phyloP scores from a whole-genome alignment of 2,329 filamentous ascomycete genomes.

The Nannizziopsis barbatae region DNA sequence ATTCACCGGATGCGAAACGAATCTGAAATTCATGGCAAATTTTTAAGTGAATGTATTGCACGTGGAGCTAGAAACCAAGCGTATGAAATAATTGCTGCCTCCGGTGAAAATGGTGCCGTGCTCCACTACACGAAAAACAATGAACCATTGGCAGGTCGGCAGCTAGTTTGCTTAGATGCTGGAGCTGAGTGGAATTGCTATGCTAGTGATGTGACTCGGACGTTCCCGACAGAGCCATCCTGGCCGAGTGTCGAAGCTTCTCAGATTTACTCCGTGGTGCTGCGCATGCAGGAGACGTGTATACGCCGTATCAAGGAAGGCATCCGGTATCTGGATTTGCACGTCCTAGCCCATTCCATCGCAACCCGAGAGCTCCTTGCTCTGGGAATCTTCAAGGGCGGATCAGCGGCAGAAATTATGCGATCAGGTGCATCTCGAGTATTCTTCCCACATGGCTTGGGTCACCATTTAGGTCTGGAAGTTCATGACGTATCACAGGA shows the following conservation, averaged over 20 bases:
- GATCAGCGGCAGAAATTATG: slow-evolving; percentile 43
- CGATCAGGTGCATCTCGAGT: slow-evolving; percentile 29
- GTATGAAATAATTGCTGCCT: slow-evolving; percentile 76
- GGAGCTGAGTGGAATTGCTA: slow-evolving; percentile 67
- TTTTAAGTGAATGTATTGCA: slow-evolving; percentile 64
- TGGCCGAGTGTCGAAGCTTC: slow-evolving; percentile 52
- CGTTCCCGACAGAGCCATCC: slow-evolving; percentile 66
- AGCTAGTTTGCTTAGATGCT: slow-evolving; percentile 73
- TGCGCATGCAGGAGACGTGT: slow-evolving; percentile 73
- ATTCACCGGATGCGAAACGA: slow-evolving; percentile 62
- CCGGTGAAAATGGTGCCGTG: slow-evolving; percentile 67
- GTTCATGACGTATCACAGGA: slow-evolving; percentile 34
- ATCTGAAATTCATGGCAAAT: slow-evolving; percentile 68
- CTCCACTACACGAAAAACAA: slow-evolving; percentile 81
- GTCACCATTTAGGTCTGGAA: slow-evolving; percentile 46
- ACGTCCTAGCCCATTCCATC: slow-evolving; percentile 66
- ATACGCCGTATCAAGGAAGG: slow-evolving; percentile 63
- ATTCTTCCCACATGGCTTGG: slow-evolving; percentile 41
- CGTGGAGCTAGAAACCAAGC: slow-evolving; percentile 71
- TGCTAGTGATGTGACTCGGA: slow-evolving; percentile 65
- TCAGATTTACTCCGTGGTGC: slow-evolving; percentile 70
- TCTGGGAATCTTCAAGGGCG: slow-evolving; percentile 61
- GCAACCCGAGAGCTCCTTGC: slow-evolving; percentile 67
- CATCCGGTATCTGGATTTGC: slow-evolving; percentile 69
- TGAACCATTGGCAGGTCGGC: slow-evolving; percentile 55